These are phyloP conservation scores for Pseudogymnoascus sp. DNA, from an alignment of 2,329 filamentous ascomycete genomes.

Conservation along the genomic window DNA sequence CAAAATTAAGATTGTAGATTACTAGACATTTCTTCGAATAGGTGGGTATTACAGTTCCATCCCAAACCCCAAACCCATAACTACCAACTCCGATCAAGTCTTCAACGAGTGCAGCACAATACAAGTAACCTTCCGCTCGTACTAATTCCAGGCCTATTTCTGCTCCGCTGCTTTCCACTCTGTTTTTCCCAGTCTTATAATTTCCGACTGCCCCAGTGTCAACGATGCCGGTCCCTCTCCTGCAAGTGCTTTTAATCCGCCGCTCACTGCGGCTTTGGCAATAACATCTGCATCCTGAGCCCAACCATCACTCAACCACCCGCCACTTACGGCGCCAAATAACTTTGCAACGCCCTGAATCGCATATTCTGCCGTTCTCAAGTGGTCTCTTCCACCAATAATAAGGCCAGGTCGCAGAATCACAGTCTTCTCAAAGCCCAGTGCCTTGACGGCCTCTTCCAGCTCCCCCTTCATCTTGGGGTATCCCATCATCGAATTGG, in stretches of 20 bases:
- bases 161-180: slow-evolving; percentile 28
- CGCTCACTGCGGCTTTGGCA: slow-evolving; percentile 43
- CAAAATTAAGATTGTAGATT: not conserved
- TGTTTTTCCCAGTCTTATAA: slow-evolving; percentile 41
- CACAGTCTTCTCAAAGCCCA: slow-evolving; percentile 70
- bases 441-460: slow-evolving; percentile 63
- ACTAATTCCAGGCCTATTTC: not conserved
- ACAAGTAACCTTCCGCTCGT: not conserved
- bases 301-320: slow-evolving; percentile 50
- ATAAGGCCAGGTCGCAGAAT: slow-evolving; percentile 69
- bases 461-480: slow-evolving; percentile 76
- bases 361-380: slow-evolving; percentile 49
- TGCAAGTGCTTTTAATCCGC: slow-evolving; percentile 36
- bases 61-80: not conserved
- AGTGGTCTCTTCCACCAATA: slow-evolving; percentile 58
- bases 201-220: slow-evolving; percentile 39
- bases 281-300: slow-evolving; percentile 57
- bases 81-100: no score
- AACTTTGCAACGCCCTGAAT: slow-evolving; percentile 46
- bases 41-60: not conserved
- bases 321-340: slow-evolving; percentile 46
- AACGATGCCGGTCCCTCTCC: slow-evolving; percentile 37
- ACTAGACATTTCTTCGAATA: not conserved
- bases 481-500: slow-evolving; percentile 46
- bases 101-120: not conserved